Conservation (phyloP, 495 filamentous ascomycete species). For the Corynascus novoguineensis region DNA sequence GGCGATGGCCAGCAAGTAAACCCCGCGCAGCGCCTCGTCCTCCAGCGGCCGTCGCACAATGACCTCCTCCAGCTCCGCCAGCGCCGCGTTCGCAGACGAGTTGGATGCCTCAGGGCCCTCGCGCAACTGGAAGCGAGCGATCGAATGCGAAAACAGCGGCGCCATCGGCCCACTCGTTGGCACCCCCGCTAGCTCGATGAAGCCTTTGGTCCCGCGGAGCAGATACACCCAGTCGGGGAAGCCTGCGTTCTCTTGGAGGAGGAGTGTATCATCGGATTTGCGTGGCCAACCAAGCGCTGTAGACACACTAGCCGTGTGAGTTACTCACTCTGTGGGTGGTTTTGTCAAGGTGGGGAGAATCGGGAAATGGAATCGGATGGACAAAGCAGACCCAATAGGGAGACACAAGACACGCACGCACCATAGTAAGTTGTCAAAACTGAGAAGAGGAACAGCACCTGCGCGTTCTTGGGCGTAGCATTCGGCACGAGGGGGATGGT, state of each 20-base stretch:
- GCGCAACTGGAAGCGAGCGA: neutral
- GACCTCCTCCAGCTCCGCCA: neutral
- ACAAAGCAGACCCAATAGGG: neutral
- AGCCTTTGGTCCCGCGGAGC: neutral
- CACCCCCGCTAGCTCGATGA: neutral
- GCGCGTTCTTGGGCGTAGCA: neutral
- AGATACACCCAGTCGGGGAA: neutral
- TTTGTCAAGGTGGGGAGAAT: neutral
- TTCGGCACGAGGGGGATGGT: neutral
- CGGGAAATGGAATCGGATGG: neutral
- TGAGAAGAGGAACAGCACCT: neutral
- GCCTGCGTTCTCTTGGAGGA: neutral
- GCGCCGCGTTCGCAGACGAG: neutral
- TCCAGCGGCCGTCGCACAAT: neutral
- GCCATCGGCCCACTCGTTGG: neutral
- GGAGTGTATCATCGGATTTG: neutral
- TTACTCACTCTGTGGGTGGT: neutral
- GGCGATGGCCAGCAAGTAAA: neutral
- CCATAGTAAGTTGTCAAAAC: conserved; percentile 1
- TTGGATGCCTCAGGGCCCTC: neutral
- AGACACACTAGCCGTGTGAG: neutral
- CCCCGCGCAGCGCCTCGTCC: neutral
- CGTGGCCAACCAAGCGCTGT: neutral
- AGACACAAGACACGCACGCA: neutral
- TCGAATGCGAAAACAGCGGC: neutral